phyloP scores from a whole-genome alignment of 2,329 filamentous ascomycete genomes.

The Colletotrichum australisinense region DNA sequence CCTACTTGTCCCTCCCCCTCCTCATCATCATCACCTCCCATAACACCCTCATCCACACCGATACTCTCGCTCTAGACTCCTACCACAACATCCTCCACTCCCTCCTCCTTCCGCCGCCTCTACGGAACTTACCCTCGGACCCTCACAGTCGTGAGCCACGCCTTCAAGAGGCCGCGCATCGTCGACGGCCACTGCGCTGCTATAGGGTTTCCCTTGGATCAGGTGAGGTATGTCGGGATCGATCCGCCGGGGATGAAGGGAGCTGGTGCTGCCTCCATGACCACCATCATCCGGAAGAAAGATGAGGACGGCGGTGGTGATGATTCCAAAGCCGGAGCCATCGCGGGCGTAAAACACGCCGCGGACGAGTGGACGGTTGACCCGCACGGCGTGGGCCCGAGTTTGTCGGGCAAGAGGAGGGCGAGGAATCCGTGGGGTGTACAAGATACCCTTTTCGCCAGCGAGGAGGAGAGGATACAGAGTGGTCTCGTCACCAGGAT shows the following conservation, averaged over 20 bases:
- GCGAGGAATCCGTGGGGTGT: constrained; percentile 62
- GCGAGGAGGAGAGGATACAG: constrained; percentile 44
- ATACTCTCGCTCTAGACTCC: constrained; percentile 83
- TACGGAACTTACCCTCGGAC: constrained; percentile 63
- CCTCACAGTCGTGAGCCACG: constrained; percentile 75
- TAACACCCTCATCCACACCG: constrained; percentile 62
- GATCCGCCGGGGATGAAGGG: constrained; percentile 66
- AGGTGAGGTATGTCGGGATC: constrained; percentile 69
- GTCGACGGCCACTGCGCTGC: constrained; percentile 73
- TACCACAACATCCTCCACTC: constrained; percentile 88
- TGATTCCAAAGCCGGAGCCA: constrained; percentile 50
- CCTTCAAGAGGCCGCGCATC: constrained; percentile 74
- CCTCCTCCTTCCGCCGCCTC: constrained; percentile 68
- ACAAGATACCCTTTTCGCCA: constrained; percentile 57
- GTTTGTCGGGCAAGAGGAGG: constrained; percentile 59
- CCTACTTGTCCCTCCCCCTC: constrained; percentile 36
- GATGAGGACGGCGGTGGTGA: constrained; percentile 17
- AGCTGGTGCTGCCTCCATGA: too few relatives aligned
- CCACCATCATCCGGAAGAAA: too few relatives aligned
- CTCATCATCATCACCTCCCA: background rate
- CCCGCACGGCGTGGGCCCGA: constrained; percentile 60
- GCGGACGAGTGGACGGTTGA: constrained; percentile 62
- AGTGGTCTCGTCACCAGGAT: constrained; percentile 53
- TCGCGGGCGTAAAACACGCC: constrained; percentile 55
- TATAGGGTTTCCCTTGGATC: constrained; percentile 62